A percentile compares a stretch with the other conserved stretches of the same genome.
phyloP scores from a whole-genome alignment of 1,284 basidiomycete genomes.

The Ceratobasidium sp. region DNA sequence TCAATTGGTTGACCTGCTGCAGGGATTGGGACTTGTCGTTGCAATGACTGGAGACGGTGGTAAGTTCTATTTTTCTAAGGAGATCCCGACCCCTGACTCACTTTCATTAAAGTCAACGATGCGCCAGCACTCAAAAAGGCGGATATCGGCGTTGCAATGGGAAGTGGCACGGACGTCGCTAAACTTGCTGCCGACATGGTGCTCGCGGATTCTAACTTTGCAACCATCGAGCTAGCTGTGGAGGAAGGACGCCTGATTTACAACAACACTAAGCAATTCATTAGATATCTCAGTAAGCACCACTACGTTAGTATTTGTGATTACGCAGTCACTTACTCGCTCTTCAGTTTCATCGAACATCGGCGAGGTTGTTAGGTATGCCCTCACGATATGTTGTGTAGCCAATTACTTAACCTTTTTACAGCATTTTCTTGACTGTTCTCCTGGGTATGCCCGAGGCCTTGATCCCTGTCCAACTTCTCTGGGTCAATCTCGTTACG shows the following conservation, averaged over 20 bases:
- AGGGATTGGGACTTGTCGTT: conserved; percentile 91
- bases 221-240: conserved; percentile 94
- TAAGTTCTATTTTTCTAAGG: neutral
- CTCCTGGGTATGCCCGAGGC: conserved; percentile 98
- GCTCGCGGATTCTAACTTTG: conserved; percentile 86
- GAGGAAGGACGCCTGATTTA: conserved; percentile 98
- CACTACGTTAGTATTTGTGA: conserved; percentile 3
- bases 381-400: neutral
- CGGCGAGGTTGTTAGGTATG: conserved; percentile 91
- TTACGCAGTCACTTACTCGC: conserved; percentile 48
- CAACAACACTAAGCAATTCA: conserved; percentile 99
- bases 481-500: conserved; percentile 97
- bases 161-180: conserved; percentile 97
- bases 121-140: conserved; percentile 97
- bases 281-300: conserved; percentile 83
- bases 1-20: conserved; percentile 94
- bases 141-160: conserved; percentile 99
- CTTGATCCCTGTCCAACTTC: conserved; percentile 94
- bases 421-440: conserved; percentile 94
- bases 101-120: conserved; percentile 78
- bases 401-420: conserved; percentile 44
- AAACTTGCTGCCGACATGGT: conserved; percentile 99
- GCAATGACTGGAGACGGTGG: conserved; percentile 72
- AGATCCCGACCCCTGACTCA: conserved; percentile 41
- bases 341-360: conserved; percentile 94